Percentiles rank a stretch among this genome's conserved stretches.
phyloP scores from a whole-genome alignment of 352 stramenopile genomes.

The Phytophthora pluvialis region DNA sequence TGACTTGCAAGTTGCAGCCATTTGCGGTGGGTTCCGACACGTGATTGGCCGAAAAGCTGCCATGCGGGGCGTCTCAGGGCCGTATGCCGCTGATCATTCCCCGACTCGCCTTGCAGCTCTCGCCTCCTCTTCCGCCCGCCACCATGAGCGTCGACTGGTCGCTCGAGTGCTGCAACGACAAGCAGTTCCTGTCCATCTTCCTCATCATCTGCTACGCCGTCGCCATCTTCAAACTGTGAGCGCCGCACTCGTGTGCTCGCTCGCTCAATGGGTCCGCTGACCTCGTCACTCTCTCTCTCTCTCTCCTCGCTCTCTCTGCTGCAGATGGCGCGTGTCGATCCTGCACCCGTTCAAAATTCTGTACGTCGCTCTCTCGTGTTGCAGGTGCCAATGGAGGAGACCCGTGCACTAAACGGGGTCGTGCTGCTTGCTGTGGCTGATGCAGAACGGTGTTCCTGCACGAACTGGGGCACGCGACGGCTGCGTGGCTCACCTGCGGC shows the following conservation, averaged over 20 bases:
- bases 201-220: conserved; percentile 88
- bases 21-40: background rate
- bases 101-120: conserved; percentile 8
- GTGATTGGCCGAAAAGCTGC: conserved; percentile 6
- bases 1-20: conserved; percentile 14
- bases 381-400: background rate
- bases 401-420: background rate
- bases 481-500: conserved; percentile 87
- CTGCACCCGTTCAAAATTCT: conserved; percentile 91
- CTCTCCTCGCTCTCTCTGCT: conserved; percentile 10
- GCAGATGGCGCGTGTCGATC: conserved; percentile 84
- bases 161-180: conserved; percentile 89
- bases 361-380: conserved; percentile 41
- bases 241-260: background rate
- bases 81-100: conserved; percentile 18
- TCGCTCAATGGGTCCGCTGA: conserved; percentile 6
- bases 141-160: conserved; percentile 57
- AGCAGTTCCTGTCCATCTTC: conserved; percentile 88
- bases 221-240: conserved; percentile 88
- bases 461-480: conserved; percentile 83
- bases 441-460: conserved; percentile 88
- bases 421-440: conserved; percentile 1
- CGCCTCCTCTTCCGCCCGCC: background rate
- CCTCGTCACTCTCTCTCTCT: background rate
- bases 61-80: conserved; percentile 12